phyloP scores from a whole-genome alignment of 129 eudicot species.

The Artemisia annua region DNA sequence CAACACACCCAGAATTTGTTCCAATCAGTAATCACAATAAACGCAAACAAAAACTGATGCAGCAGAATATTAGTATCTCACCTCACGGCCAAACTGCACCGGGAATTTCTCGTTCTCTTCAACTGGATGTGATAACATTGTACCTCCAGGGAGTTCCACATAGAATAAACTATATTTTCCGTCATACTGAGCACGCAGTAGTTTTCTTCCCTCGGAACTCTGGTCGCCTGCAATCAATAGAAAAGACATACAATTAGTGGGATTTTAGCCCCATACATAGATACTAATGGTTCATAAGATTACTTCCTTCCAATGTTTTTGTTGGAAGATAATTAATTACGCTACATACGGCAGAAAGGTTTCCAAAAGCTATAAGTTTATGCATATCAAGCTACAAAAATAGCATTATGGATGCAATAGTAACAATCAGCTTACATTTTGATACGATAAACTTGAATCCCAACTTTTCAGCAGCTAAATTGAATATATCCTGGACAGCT shows the following conservation, averaged over 20 bases:
- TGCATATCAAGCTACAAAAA: neutral
- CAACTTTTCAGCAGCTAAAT: slow-evolving; percentile 87
- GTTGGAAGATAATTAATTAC: neutral
- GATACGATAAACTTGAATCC: slow-evolving; percentile 63
- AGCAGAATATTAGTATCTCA: slow-evolving; percentile 30
- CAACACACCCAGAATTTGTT: slow-evolving; percentile 4
- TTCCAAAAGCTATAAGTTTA: slow-evolving; percentile 12
- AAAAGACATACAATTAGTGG: no score
- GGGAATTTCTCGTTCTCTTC: slow-evolving; percentile 90
- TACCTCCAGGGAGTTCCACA: slow-evolving; percentile 89
- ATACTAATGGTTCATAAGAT: no score
- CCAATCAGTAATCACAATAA: neutral
- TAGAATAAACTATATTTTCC: slow-evolving; percentile 71
- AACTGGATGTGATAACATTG: slow-evolving; percentile 55
- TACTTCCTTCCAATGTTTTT: neutral
- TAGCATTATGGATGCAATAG: no score
- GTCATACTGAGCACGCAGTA: slow-evolving; percentile 48
- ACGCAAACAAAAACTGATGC: neutral
- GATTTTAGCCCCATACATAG: no score
- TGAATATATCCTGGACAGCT: slow-evolving; percentile 63
- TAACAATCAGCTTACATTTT: slow-evolving; percentile 51
- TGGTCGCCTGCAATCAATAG: slow-evolving; percentile 39
- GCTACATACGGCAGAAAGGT: neutral
- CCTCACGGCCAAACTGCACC: slow-evolving; percentile 98
- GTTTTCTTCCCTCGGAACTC: slow-evolving; percentile 48